A percentile compares a stretch with the other conserved stretches of the same genome.
phyloP scores from a whole-genome alignment of 768 basidiomycete genomes.

The Naganishia friedmannii region DNA sequence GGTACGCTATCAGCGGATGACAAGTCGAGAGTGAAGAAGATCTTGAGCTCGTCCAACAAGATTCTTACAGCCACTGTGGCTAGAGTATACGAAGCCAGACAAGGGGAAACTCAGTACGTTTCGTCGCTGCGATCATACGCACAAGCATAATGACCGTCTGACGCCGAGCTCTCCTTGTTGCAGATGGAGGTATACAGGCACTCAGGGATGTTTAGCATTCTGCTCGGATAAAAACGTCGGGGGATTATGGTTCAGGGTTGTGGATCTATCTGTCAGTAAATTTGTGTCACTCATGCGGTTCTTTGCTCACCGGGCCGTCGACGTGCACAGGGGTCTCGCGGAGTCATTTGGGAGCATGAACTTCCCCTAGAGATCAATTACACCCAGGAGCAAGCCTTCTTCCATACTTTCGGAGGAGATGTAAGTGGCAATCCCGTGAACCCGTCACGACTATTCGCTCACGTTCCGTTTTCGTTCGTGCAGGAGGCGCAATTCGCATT shows the following conservation, averaged over 20 bases:
- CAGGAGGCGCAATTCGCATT: constrained; percentile 88
- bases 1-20: constrained; percentile 66
- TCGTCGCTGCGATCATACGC: constrained; percentile 50
- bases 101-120: constrained; percentile 38
- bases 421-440: constrained; percentile 58
- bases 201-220: constrained; percentile 80
- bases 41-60: constrained; percentile 60
- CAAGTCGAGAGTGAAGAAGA: constrained; percentile 68
- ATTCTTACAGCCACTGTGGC: constrained; percentile 76
- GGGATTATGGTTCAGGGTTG: constrained; percentile 67
- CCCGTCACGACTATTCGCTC: not conserved
- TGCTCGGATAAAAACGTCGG: constrained; percentile 62
- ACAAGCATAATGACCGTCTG: not conserved
- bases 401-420: constrained; percentile 88
- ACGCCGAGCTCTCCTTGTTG: constrained; percentile 56
- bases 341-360: constrained; percentile 90
- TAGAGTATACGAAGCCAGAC: constrained; percentile 77
- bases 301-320: not conserved
- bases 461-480: not conserved
- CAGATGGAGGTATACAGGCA: constrained; percentile 81
- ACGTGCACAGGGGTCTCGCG: constrained; percentile 64
- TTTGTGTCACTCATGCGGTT: not conserved
- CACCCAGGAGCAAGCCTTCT: constrained; percentile 78
- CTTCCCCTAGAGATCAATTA: constrained; percentile 78
- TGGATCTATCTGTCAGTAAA: constrained; percentile 62